Base-by-base conservation (phyloP, 2,329 filamentous ascomycete genomes). In the Ophiostoma quercus region DNA sequence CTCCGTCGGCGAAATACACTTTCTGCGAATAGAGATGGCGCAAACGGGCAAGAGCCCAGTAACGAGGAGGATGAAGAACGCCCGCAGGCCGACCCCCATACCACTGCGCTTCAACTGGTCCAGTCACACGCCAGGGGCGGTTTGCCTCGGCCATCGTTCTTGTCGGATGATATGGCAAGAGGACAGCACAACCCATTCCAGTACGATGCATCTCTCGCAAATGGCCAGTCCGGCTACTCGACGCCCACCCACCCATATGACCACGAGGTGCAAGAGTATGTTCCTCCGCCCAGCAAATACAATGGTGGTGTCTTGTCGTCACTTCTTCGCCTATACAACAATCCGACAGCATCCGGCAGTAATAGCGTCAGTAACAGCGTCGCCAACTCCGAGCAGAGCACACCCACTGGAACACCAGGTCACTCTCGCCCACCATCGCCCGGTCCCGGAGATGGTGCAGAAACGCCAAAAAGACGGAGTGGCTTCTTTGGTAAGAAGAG, bases 221-320 rank as follows among this genome's bases (percentile, higher is more conserved):
- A 22, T 14, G 41, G 43, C 16, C 72, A 72, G 25, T 77, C 78
- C 3, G 77, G 77, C 19, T 71, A 75, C 14, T 73, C 73, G 5
- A 79, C 78, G 0, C 78, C 78, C 2, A 71, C 82, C 83, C 70
- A 79, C 79, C 75, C 91, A 84, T 67, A 92, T 80, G 66, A 88
- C 85, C 65, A 88, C 75, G 72, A 92, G 80, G 62, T 67, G 76
- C 32, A 14, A 4, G 77, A 85, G 39, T 92, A 91, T 75, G 85
- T 91, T 22, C 87, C 89, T 63, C 83, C 84, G 60, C 91, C 91
- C 4, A 79, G 83, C 29, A 85, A 89, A 72, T 94, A 92, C 77
- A 87, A 88, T 67, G 89, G 88, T 39, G 91, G 92, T 39, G 86
- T 94, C 66, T 81, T 96, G 0, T 88, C 89, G 2, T 89, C 88